Base-by-base conservation (phyloP, 2,329 filamentous ascomycete genomes). In the Pseudocercospora macadamiae region DNA sequence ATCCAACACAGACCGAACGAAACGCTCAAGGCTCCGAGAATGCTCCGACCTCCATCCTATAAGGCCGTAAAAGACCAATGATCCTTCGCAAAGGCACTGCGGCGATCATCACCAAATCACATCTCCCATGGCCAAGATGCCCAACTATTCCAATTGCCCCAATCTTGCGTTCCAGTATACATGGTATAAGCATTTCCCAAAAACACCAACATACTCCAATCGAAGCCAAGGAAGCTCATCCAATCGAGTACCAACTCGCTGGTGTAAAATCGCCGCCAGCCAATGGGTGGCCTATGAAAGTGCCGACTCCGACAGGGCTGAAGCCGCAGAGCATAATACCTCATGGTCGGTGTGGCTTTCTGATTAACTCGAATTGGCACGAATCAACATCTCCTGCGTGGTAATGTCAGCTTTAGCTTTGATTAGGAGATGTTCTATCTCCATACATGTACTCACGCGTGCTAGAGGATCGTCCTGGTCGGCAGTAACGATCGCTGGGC, bases 401-500 rank as follows among this genome's bases (percentile, higher is more conserved):
- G 39, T 32, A 10, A 49, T 30, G 47, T 49, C 47, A 49, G 47
- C 47, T 4, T 18, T 21, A 26, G 9, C 16, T 16, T 19, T 12
- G 16, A 6, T 30, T 10, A 10, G 12, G 39, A 44, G 18, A 32
- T 32, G 26, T 8, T 19, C 45, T n/a, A 49, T 28, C 45, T 30
- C 25, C 47, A 34, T 49, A 51, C 34, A 51, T 51, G 54, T 69
- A 75, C 80, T 75, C 74, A 84, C 82, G 74, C 81, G 77, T 70
- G 83, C 78, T 65, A 85, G 75, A 70, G 80, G 84, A 79, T 90
- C 86, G 16, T 71, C 82, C 70, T 83, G 78, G 66, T 85, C 83
- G 58, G 82, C 82, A 58, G 83, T 84, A 52, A 87, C 76, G 53
- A 88, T 76, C 26, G 82, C 79, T 23, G 89, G 87, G 72, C 86